These are phyloP conservation scores for Trichoderma orchidacearum DNA, from an alignment of 495 filamentous ascomycete species.

Conservation along the genomic window DNA sequence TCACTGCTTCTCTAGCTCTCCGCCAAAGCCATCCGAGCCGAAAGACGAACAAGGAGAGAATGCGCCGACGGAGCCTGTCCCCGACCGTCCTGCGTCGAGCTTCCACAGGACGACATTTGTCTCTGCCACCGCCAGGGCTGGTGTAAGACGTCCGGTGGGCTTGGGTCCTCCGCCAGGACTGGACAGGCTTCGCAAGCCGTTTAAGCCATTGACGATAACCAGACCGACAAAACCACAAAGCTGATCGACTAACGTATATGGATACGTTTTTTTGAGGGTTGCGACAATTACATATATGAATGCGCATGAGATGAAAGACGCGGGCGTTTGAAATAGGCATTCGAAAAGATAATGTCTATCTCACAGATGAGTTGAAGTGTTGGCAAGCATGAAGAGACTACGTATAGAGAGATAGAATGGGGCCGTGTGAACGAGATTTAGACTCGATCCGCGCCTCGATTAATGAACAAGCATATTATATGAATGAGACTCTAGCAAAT, in stretches of 20 bases:
- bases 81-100: constrained; percentile 19
- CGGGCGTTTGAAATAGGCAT: too few relatives aligned
- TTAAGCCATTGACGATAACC: constrained; percentile 32
- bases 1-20: constrained; percentile 33
- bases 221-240: constrained; percentile 7
- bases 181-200: constrained; percentile 28
- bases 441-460: too few relatives aligned
- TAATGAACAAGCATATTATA: too few relatives aligned
- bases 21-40: constrained; percentile 12
- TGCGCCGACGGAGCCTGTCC: constrained; percentile 9
- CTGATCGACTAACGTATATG: background rate
- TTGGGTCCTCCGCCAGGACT: constrained; percentile 15
- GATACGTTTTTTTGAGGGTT: background rate
- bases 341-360: too few relatives aligned
- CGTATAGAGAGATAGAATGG: too few relatives aligned
- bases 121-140: constrained; percentile 10
- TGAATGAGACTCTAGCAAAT: too few relatives aligned
- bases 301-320: too few relatives aligned
- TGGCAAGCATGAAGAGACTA: too few relatives aligned
- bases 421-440: too few relatives aligned
- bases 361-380: too few relatives aligned
- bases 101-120: constrained; percentile 27
- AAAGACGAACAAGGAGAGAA: constrained; percentile 11
- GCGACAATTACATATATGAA: too few relatives aligned
- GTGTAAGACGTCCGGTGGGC: constrained; percentile 17